A percentile compares a stretch with the other conserved stretches of the same genome.
Evolutionary conservation across 2,329 filamentous ascomycete species (phyloP).

Genomic region (Knufia fluminis): DNA sequence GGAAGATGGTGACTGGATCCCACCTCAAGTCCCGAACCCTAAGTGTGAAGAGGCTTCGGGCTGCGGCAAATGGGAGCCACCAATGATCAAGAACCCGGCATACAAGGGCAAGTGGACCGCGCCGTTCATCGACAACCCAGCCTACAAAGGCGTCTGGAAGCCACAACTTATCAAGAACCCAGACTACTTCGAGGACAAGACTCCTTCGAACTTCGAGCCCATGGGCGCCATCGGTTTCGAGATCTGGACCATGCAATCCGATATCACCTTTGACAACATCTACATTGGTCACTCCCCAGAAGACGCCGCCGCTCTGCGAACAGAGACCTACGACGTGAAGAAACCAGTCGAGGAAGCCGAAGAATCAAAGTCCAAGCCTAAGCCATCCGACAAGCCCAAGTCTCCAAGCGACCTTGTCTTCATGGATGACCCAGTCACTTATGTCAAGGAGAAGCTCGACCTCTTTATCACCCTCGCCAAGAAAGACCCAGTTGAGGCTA

Average conservation of each 20-base stretch:
- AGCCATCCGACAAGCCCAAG: conserved; percentile 56
- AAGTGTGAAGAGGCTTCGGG: conserved; percentile 91
- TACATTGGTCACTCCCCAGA: conserved; percentile 96
- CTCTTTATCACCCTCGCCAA: conserved; percentile 80
- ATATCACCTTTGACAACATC: conserved; percentile 99
- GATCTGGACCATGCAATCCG: conserved; percentile 99
- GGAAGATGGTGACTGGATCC: conserved; percentile 95
- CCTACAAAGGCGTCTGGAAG: conserved; percentile 92
- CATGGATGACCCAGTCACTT: conserved; percentile 79
- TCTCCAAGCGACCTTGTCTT: conserved; percentile 71
- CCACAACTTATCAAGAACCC: conserved; percentile 97
- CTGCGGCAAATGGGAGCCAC: conserved; percentile 86
- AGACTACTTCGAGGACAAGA: conserved; percentile 94
- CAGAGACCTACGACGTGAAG: conserved; percentile 88
- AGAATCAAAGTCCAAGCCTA: conserved; percentile 70
- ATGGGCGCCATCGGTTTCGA: conserved; percentile 98
- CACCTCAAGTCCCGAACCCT: conserved; percentile 85
- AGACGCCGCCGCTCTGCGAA: conserved; percentile 79
- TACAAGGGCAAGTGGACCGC: conserved; percentile 99
- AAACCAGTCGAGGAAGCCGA: conserved; percentile 68
- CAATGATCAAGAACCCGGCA: conserved; percentile 84
- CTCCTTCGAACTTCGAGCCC: conserved; percentile 89
- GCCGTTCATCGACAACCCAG: conserved; percentile 90
- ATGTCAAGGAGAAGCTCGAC: conserved; percentile 84
- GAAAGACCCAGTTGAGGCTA: conserved; percentile 70